Conservation (phyloP, 2,329 filamentous ascomycete genomes). For the Aspergillus fumigatiaffinis region DNA sequence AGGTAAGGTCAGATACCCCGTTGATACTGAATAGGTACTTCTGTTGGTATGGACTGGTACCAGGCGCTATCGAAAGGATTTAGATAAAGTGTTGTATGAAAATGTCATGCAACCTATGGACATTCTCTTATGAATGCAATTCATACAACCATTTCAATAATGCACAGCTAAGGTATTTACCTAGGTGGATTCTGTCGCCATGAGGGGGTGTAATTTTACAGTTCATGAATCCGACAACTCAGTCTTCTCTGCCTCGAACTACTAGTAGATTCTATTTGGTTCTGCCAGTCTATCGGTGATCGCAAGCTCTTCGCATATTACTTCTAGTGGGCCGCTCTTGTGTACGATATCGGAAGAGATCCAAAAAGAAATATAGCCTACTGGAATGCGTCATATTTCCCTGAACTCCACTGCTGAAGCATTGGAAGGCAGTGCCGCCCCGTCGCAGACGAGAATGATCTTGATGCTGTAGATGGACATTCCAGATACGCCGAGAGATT, state of each 20-base stretch:
- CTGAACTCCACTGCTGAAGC: slow-evolving; percentile 18
- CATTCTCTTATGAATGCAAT: background rate
- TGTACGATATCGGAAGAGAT: slow-evolving; percentile 6
- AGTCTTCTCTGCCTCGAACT: background rate
- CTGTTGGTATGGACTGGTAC: background rate
- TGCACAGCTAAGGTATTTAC: background rate
- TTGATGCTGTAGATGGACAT: slow-evolving; percentile 17
- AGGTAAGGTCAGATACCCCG: background rate
- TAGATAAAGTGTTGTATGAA: background rate
- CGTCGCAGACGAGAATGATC: slow-evolving; percentile 10
- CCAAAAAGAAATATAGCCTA: slow-evolving; percentile 7
- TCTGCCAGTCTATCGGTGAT: background rate
- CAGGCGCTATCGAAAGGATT: background rate
- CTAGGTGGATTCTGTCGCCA: background rate
- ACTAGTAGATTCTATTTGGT: background rate
- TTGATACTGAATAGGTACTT: background rate
- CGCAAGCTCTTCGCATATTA: background rate
- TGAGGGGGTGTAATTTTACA: background rate
- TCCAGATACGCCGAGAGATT: slow-evolving; percentile 24
- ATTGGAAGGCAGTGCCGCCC: slow-evolving; percentile 7
- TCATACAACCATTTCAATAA: background rate
- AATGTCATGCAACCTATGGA: no score
- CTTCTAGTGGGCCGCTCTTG: background rate
- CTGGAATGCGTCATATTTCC: slow-evolving; percentile 13
- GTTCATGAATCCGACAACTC: background rate